Base-by-base conservation (phyloP, 192 early-diverging fungal genomes). In the Funneliformis mosseae region DNA sequence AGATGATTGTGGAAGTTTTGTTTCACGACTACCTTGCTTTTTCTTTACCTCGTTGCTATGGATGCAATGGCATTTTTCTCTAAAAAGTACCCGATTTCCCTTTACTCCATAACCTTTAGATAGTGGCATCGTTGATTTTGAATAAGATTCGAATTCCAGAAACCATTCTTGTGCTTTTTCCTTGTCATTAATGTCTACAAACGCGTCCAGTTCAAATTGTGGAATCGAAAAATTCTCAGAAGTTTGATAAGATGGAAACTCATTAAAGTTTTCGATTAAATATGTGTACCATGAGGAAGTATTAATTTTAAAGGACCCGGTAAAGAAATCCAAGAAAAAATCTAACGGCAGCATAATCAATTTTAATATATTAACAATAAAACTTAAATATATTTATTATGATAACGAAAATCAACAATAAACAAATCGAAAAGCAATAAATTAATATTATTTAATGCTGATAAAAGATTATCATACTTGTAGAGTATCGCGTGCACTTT, bases 121-220 rank as follows among this genome's bases (percentile, higher is more conserved):
- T 48, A 9, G 8, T 48, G 45, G 18, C 46, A 74, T 74, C 18
- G 16, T 74, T 11, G 72, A 39, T 69, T 69, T 69, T 69, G 67
- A 69, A 16, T 5, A 33, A 8, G 16, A 69, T 18, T 69, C 9
- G 39, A 69, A 69, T 33, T 0, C 27, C 16, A 2, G 9, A 69
- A 69, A 69, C 6, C 16, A 74, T 48, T 74, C 46, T 27, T 1
- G 16, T 74, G 72, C 72, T 25, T 46, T 21, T 74, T 74, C 72
- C 55, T 74, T 50, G 28, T 48, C 28, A 50, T 33, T 27, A 16
- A 74, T 23, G 55, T 74, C 28, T 55, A 74, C 72, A 41, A 74
- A 74, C 27, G 8, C 8, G 27, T 74, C 72, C 25, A 74, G 8
- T 25, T 74, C 42, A 25, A 74, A 74, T 23, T 74, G 1, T 46